Percentiles rank a stretch among this genome's conserved stretches.
Conservation (phyloP, 495 filamentous ascomycete genomes). For the Glonium stellatum region DNA sequence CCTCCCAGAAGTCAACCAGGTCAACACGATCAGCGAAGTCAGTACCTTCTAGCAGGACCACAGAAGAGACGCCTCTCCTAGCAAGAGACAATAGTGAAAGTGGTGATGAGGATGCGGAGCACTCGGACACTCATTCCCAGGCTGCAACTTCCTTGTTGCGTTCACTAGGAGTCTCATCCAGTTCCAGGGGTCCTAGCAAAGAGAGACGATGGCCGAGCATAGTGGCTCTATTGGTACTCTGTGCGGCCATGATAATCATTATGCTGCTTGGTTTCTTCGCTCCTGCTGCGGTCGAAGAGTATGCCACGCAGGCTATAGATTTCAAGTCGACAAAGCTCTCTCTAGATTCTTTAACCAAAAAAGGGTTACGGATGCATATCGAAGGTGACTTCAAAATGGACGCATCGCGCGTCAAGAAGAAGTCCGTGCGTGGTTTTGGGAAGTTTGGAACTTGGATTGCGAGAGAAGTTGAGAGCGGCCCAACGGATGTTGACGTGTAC, state of each 20-base stretch:
- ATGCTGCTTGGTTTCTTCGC: conserved; percentile 64
- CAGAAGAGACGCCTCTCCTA: conserved; percentile 52
- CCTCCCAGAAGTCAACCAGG: conserved; percentile 33
- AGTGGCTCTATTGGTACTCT: conserved; percentile 47
- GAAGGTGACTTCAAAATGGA: conserved; percentile 76
- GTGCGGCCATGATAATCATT: conserved; percentile 44
- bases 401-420: conserved; percentile 61
- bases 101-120: conserved; percentile 32
- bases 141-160: conserved; percentile 18
- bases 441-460: conserved; percentile 76
- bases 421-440: conserved; percentile 65
- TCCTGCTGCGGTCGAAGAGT: conserved; percentile 72
- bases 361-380: conserved; percentile 69
- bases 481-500: conserved; percentile 66
- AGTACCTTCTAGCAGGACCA: conserved; percentile 27
- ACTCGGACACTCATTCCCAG: conserved; percentile 11
- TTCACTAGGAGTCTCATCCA: conserved; percentile 6
- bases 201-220: conserved; percentile 51
- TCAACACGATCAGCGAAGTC: conserved; percentile 22
- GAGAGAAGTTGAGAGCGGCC: conserved; percentile 57
- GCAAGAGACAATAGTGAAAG: conserved; percentile 33
- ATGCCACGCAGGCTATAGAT: conserved; percentile 72
- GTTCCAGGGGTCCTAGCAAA: conserved; percentile 11
- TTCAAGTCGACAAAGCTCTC: conserved; percentile 75
- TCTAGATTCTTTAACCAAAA: conserved; percentile 69